phyloP scores from a whole-genome alignment of 208 protist species.

The Angomonas ambiguus region DNA sequence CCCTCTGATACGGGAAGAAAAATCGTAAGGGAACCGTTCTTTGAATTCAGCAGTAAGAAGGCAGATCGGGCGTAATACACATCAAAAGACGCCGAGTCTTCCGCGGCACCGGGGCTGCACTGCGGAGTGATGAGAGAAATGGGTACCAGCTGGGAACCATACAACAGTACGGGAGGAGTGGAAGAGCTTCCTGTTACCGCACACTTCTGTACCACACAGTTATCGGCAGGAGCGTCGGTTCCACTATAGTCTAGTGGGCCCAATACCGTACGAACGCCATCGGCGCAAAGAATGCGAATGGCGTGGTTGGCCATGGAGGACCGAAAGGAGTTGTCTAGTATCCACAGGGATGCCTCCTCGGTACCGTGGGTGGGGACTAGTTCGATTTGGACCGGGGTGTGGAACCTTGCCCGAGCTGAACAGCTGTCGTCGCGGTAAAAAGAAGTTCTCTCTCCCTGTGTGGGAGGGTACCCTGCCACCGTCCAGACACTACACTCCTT shows the following conservation, averaged over 20 bases:
- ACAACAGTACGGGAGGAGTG: background rate
- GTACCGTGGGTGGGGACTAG: background rate
- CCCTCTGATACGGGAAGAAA: background rate
- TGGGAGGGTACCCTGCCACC: background rate
- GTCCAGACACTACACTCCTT: background rate
- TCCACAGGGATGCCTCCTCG: background rate
- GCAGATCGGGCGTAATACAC: background rate
- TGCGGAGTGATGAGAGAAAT: slow-evolving; percentile 1
- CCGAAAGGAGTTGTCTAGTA: background rate
- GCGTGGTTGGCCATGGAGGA: background rate
- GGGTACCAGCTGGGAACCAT: background rate
- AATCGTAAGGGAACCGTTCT: background rate
- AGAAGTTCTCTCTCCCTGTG: background rate
- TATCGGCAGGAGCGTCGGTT: background rate
- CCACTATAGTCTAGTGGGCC: slow-evolving; percentile 7
- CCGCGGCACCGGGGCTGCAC: background rate
- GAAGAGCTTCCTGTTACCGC: background rate
- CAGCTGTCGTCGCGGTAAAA: background rate
- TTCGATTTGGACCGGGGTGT: background rate
- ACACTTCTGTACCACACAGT: background rate
- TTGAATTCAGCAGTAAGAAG: background rate
- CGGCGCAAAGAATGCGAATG: background rate
- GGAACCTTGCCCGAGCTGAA: background rate
- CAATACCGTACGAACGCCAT: background rate
- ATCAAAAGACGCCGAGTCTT: background rate